Evolutionary conservation across 1,284 basidiomycete species (phyloP).

Genomic region (Neolentinus lepideus): DNA sequence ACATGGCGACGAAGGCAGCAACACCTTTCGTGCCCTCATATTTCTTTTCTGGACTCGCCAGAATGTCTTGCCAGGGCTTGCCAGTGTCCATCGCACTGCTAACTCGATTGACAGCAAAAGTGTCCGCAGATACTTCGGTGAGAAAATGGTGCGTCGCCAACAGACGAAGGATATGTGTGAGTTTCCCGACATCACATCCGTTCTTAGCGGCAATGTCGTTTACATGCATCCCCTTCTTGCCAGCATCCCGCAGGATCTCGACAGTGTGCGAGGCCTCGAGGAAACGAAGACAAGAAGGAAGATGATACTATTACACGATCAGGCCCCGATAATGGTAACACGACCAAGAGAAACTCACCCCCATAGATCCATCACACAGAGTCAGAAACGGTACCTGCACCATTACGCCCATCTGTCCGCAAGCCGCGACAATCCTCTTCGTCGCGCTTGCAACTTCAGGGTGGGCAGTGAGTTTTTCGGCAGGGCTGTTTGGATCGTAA

Average conservation of each 20-base stretch:
- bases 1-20: conserved; percentile 59
- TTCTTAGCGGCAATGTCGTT: conserved; percentile 37
- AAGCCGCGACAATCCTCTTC: conserved; percentile 56
- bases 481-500: conserved; percentile 34
- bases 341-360: conserved; percentile 37
- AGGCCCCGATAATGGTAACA: conserved; percentile 7
- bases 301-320: conserved; percentile 44
- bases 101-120: conserved; percentile 61
- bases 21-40: conserved; percentile 56
- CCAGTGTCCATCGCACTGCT: conserved; percentile 62
- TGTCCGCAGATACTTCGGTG: conserved; percentile 54
- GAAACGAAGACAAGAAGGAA: conserved; percentile 62
- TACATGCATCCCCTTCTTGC: conserved; percentile 49
- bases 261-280: conserved; percentile 59
- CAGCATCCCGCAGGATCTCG: conserved; percentile 59
- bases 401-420: conserved; percentile 53
- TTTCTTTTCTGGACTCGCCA: conserved; percentile 44
- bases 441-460: conserved; percentile 52
- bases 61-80: conserved; percentile 33
- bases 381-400: conserved; percentile 62
- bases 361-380: conserved; percentile 61
- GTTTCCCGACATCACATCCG: conserved; percentile 38
- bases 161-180: conserved; percentile 58
- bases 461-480: conserved; percentile 48
- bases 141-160: conserved; percentile 68